Evolutionary conservation across 768 basidiomycete genomes (phyloP).

Genomic region (Amanita rimosa): DNA sequence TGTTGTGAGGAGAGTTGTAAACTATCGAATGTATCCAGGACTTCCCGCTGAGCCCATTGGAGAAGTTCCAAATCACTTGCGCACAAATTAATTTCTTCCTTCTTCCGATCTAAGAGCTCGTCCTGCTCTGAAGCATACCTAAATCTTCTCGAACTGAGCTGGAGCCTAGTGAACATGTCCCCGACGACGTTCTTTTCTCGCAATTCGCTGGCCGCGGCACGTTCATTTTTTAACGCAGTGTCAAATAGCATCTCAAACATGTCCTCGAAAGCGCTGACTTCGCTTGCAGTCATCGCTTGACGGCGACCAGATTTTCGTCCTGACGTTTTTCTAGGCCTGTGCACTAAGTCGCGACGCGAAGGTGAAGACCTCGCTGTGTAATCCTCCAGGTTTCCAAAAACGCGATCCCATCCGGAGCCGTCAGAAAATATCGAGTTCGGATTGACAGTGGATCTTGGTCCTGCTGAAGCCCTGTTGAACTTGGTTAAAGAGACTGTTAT

Average conservation of each 20-base stretch:
- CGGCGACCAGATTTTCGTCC: constrained; percentile 10
- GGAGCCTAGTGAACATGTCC: constrained; percentile 46
- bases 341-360: neutral
- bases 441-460: neutral
- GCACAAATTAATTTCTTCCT: constrained; percentile 64
- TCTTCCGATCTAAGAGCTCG: constrained; percentile 53
- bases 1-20: constrained; percentile 19
- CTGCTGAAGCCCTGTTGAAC: neutral
- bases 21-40: constrained; percentile 45
- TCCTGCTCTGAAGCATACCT: constrained; percentile 41
- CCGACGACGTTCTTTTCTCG: constrained; percentile 17
- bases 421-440: constrained; percentile 22
- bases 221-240: constrained; percentile 17
- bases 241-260: constrained; percentile 68
- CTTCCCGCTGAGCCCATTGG: constrained; percentile 57
- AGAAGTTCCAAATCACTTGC: constrained; percentile 59
- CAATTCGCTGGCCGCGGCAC: neutral
- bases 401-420: constrained; percentile 38
- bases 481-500: neutral
- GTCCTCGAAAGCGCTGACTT: constrained; percentile 55
- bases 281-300: constrained; percentile 58
- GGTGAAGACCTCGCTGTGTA: constrained; percentile 1
- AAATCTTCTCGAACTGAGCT: constrained; percentile 35
- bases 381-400: constrained; percentile 35
- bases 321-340: neutral